A percentile compares a stretch with the other conserved stretches of the same genome.
Conservation (phyloP, 1,139 yeast species). For the Candida mesenterica region DNA sequence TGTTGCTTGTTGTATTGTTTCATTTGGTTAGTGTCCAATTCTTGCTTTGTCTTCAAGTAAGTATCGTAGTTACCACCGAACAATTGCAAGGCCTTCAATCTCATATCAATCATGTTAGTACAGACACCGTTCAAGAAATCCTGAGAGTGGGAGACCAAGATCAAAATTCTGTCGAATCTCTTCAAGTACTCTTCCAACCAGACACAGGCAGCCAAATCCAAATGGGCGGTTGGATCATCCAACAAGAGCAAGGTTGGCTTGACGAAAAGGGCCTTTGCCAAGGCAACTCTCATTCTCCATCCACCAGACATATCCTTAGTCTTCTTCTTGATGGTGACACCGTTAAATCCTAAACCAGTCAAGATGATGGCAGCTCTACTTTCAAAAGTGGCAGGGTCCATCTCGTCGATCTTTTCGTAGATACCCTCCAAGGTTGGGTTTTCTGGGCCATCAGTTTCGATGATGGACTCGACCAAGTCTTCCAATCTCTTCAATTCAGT, state of each 20-base stretch:
- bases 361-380: slow-evolving; percentile 93
- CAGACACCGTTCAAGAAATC: slow-evolving; percentile 99
- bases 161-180: slow-evolving; percentile 89
- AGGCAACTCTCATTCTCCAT: slow-evolving; percentile 91
- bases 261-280: slow-evolving; percentile 82
- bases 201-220: slow-evolving; percentile 99
- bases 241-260: slow-evolving; percentile 81
- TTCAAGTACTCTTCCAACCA: slow-evolving; percentile 98
- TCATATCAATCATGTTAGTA: slow-evolving; percentile 97
- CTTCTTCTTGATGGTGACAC: slow-evolving; percentile 72
- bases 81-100: slow-evolving; percentile 63
- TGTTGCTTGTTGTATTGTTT: slow-evolving; percentile 96
- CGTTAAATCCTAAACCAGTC: slow-evolving; percentile 96
- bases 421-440: slow-evolving; percentile 79
- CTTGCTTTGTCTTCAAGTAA: slow-evolving; percentile 89
- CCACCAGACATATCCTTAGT: slow-evolving; percentile 99
- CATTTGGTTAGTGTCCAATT: slow-evolving; percentile 96
- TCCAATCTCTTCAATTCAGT: slow-evolving; percentile 87
- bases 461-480: slow-evolving; percentile 84
- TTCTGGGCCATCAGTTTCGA: slow-evolving; percentile 93
- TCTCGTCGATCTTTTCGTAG: slow-evolving; percentile 91
- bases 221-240: slow-evolving; percentile 99
- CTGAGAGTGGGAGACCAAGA: slow-evolving; percentile 95
- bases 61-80: slow-evolving; percentile 99
- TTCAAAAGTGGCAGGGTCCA: slow-evolving; percentile 97